Evolutionary conservation across 768 basidiomycete genomes (phyloP), one percentile per base, ranked within the genome.

Genomic region (Calocera cornea): DNA sequence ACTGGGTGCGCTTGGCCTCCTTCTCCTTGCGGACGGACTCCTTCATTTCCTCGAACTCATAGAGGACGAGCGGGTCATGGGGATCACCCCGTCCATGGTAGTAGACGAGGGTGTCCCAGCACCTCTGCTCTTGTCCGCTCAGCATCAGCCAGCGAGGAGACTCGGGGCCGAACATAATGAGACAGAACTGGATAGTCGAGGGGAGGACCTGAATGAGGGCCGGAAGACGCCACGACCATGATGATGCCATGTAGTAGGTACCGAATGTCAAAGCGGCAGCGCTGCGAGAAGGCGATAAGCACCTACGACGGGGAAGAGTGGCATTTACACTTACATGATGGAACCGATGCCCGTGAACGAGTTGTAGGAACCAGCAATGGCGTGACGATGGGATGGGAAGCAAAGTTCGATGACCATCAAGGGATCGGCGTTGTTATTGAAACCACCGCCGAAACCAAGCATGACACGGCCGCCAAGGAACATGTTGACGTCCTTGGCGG

Each of bases 41-140:
- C 72, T 76, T 75, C 70, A 79, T 75, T 69, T 78, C 76, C 64
- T 74, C 73, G 66, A 73, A 77, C 66, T 78, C 78, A 70, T 76
- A 79, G n/a, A 73, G 66, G 12, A 79, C 78, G 31, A 79, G 73
- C 41, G 72, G 71, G 68, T 79, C 78, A 16, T 74, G 44, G 1
- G 70, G 68, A 68, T 78, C 69, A 27, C 77, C 77, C 49, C 76
- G 75, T 8, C 76, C 77, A 70, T 78, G 77, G 68, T 76, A 78
- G 24, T 72, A 69, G 68, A 76, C 74, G 47, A 78, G 69, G 69
- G 77, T 77, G 0, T 69, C 67, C 34, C 76, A 71, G 0, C 76
- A 76, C 65, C 76, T 76, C 38, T 75, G 70, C 44, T 76, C 73
- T 29, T 73, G 66, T 16, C 75, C 74, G 54, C 75, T 71, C 24